Conservation (phyloP, 164 flowering plant genomes). For the Buxus sempervirens region DNA sequence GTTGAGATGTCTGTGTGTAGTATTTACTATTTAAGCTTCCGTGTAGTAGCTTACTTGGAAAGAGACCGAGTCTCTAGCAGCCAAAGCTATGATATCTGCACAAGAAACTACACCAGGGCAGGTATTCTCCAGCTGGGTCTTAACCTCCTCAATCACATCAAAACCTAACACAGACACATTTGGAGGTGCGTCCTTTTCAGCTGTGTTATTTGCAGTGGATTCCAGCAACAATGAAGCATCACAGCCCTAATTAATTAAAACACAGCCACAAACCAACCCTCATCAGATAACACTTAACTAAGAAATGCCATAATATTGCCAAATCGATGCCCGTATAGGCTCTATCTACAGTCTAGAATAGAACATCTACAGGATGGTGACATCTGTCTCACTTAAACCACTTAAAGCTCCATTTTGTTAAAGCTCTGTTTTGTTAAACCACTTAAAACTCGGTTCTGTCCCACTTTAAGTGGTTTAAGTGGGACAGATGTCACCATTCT, state of each 20-base stretch:
- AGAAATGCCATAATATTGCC: neutral
- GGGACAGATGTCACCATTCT: no score
- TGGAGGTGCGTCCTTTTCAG: conserved; percentile 28
- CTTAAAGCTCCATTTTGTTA: no score
- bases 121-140: conserved; percentile 10
- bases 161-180: conserved; percentile 20
- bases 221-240: conserved; percentile 28
- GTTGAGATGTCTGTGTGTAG: no score
- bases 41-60: conserved; percentile 16
- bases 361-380: no score
- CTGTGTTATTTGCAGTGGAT: neutral
- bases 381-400: no score
- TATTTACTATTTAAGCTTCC: no score
- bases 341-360: no score
- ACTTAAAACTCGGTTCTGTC: no score
- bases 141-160: conserved; percentile 22
- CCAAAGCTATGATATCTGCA: conserved; percentile 27
- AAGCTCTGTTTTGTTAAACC: no score
- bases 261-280: neutral
- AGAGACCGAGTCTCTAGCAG: conserved; percentile 28
- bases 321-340: neutral
- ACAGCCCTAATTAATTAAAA: conserved; percentile 27
- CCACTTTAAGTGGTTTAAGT: no score
- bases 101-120: conserved; percentile 27
- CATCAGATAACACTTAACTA: neutral